These are phyloP conservation scores for Boletus rubropictus DNA, from an alignment of 768 basidiomycete species.

Conservation along the genomic window DNA sequence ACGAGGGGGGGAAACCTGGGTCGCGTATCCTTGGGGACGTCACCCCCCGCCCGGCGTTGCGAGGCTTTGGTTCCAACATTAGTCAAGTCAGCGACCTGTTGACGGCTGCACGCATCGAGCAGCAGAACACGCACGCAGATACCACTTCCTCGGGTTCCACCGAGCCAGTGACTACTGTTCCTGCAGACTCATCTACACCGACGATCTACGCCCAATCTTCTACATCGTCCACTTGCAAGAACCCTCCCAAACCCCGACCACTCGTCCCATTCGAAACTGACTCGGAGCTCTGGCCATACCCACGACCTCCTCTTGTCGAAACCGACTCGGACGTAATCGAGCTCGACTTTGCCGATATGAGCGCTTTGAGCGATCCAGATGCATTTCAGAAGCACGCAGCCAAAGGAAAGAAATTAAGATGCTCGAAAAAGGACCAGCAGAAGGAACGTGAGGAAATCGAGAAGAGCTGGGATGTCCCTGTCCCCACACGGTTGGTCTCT, in stretches of 20 bases:
- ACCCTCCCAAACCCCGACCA: slow-evolving; percentile 29
- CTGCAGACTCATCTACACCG: slow-evolving; percentile 4
- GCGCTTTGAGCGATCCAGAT: slow-evolving; percentile 62
- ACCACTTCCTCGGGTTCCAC: neutral
- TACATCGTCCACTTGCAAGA: slow-evolving; percentile 13
- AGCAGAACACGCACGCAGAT: slow-evolving; percentile 10
- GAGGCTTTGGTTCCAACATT: slow-evolving; percentile 32
- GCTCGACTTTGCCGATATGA: slow-evolving; percentile 69
- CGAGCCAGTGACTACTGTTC: neutral
- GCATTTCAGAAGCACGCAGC: slow-evolving; percentile 39
- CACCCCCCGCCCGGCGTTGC: slow-evolving; percentile 52
- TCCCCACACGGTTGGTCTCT: slow-evolving; percentile 17
- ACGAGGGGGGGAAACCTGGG: slow-evolving; percentile 14
- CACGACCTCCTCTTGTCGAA: slow-evolving; percentile 41
- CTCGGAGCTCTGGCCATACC: slow-evolving; percentile 70
- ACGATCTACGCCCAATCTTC: slow-evolving; percentile 14
- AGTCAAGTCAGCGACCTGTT: slow-evolving; percentile 27
- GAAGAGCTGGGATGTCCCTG: slow-evolving; percentile 56
- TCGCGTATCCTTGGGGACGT: slow-evolving; percentile 41
- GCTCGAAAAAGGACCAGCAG: slow-evolving; percentile 32
- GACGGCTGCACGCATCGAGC: slow-evolving; percentile 20
- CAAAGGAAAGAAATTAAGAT: slow-evolving; percentile 24
- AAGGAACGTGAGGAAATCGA: slow-evolving; percentile 48
- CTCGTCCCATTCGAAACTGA: slow-evolving; percentile 60
- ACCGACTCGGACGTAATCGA: slow-evolving; percentile 58